Evolutionary conservation across 148 eudicot genomes (phyloP), one percentile per base, ranked within the genome.

Genomic region (Pharnaceum exiguum): DNA sequence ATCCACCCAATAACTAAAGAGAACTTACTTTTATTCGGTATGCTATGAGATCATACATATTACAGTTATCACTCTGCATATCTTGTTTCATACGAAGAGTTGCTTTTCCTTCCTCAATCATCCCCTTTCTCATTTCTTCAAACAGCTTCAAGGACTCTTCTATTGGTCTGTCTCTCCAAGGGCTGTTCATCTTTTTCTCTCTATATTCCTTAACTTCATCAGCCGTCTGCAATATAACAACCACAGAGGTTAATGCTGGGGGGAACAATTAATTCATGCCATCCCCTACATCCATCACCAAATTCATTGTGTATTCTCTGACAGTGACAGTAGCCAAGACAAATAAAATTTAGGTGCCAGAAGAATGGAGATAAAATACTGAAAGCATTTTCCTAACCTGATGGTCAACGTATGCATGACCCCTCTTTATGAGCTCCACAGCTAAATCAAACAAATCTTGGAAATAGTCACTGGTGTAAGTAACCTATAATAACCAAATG

Each of bases 41-140:
- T 59, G 99, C 96, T 66, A 93, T 93, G 58, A 93, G 91, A 71
- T 93, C 99, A 47, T 89, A 83, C 99, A 93, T 93, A 68, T 93
- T 93, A 53, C 66, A 78, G 56, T 93, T 93, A 36, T 93, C 91
- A 57, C 82, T 89, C 70, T 86, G 91, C 95, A 93, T 93, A 69
- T 89, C 99, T 72, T 89, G 96, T 63, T 89, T 93, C 99, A 93
- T 89, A 65, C 99, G 67, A 25, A 93, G 77, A n/a, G 96, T 93
- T 60, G 99, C 96, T 75, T 93, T 86, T 19, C 99, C 99, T 79
- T 93, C 99, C 51, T 86, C 95, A 80, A 93, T 71, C 81, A 81
- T 61, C 25, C 99, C 99, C 27, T 63, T 44, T 73, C 83, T 93
- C 99, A 93, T 93, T 27, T 93, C 95, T 68, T 86, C 79, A 69